Percentiles rank a stretch among this genome's conserved stretches.
Conservation (phyloP, 176 grass and related monocot genomes). For the Aegilops sharonensis region DNA sequence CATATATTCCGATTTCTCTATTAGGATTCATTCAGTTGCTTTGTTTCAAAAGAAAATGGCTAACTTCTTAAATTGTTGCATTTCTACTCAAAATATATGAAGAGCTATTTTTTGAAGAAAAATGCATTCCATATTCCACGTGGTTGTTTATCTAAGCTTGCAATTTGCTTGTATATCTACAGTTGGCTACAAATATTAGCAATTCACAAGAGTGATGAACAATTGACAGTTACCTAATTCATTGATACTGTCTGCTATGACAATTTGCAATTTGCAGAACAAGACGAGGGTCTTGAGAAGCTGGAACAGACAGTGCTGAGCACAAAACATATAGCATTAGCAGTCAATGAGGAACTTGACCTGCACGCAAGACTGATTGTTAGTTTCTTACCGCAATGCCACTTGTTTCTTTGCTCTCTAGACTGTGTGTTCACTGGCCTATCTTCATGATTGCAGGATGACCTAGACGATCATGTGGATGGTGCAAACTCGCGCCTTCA, state of each 20-base stretch:
- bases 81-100: not conserved
- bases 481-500: constrained; percentile 54
- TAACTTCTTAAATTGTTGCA: not conserved
- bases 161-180: not conserved
- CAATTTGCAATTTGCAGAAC: constrained; percentile 46
- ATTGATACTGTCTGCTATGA: not conserved
- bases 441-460: constrained; percentile 46
- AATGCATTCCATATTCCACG: not conserved
- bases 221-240: not conserved
- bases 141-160: not conserved
- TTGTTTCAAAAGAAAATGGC: not conserved
- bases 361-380: constrained; percentile 79
- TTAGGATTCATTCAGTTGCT: not conserved
- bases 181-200: not conserved
- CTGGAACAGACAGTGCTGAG: constrained; percentile 72
- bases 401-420: not conserved
- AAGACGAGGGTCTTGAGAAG: constrained; percentile 78
- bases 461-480: constrained; percentile 53
- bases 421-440: not conserved
- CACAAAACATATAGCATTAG: constrained; percentile 78
- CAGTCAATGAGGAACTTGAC: constrained; percentile 74
- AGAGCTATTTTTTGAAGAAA: not conserved
- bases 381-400: constrained; percentile 4
- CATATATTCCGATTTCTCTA: not conserved
- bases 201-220: not conserved